Base-by-base conservation (phyloP, 805 yeast species). In the Maudiozyma barnettii region DNA sequence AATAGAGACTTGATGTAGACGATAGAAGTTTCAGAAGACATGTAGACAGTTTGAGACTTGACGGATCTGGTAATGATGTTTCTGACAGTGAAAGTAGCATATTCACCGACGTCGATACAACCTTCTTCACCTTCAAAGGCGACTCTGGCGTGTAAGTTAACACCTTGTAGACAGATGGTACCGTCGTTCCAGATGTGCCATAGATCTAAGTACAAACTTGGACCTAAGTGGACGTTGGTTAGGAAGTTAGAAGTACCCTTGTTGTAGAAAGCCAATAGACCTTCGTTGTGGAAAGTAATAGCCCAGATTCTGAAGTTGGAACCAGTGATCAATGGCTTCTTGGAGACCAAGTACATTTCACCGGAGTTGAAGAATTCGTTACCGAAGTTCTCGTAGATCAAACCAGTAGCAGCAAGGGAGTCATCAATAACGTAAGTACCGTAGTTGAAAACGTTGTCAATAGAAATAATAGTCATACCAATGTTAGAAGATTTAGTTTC, bases 71-170 rank as follows among this genome's bases (percentile, higher is more conserved):
- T 16, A 8, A 29, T 31, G 20, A 26, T 35, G 29, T 48, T 37
- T 16, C 22, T 21, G 16, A 43, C 45, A 36, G 42, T 23, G 29
- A 45, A 44, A 3, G 21, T n/a, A 37, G 44, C 41, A 36, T 45
- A 31, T 12, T 20, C 51, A 36, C 53, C 53, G 19, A 50, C 31
- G 29, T 45, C 38, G 21, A 50, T 43, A 48, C 53, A 50, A 45
- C 53, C 53, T n/a, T 39, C 39, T 18, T 39, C 39, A 37, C 53
- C 53, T 9, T 31, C 26, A 21, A 50, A 23, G 22, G 22, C 38
- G 37, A 46, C 37, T 29, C 42, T 33, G 20, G 42, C 47, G 29
- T 22, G 16, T 23, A 22, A 45, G 14, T 33, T 37, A 10, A 35
- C 44, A 36, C 33, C 41, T 35, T n/a, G 23, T 22, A 50, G 21